phyloP scores from a whole-genome alignment of 805 yeast genomes.

The Yarrowia sp. region DNA sequence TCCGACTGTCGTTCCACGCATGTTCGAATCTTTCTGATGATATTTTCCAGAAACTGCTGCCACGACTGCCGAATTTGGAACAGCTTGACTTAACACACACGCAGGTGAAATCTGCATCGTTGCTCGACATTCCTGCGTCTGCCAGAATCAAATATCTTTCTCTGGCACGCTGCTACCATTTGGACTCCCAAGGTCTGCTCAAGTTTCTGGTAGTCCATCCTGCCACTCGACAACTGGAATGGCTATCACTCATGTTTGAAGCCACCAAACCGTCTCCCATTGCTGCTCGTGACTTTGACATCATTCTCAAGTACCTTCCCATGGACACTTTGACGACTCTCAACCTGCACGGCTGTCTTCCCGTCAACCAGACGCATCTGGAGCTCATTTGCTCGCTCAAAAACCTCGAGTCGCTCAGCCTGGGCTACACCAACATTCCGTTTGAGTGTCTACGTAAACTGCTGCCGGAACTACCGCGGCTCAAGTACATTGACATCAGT shows the following conservation, averaged over 20 bases:
- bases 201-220: slow-evolving; percentile 72
- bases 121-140: slow-evolving; percentile 52
- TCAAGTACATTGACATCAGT: slow-evolving; percentile 63
- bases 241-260: slow-evolving; percentile 66
- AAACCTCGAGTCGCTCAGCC: slow-evolving; percentile 35
- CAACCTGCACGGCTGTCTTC: slow-evolving; percentile 60
- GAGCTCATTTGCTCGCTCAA: slow-evolving; percentile 34
- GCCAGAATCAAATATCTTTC: slow-evolving; percentile 73
- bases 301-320: slow-evolving; percentile 45
- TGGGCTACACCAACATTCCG: slow-evolving; percentile 36
- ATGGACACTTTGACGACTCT: slow-evolving; percentile 44
- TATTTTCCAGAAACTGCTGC: slow-evolving; percentile 55
- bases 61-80: slow-evolving; percentile 53
- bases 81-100: slow-evolving; percentile 82
- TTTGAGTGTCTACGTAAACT: slow-evolving; percentile 32
- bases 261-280: slow-evolving; percentile 60
- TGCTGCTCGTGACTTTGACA: slow-evolving; percentile 46
- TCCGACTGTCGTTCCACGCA: slow-evolving; percentile 74
- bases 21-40: slow-evolving; percentile 70
- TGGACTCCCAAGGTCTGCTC: slow-evolving; percentile 68
- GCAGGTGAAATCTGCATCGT: slow-evolving; percentile 60
- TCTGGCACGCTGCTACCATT: slow-evolving; percentile 57
- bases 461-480: slow-evolving; percentile 32
- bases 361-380: slow-evolving; percentile 44
- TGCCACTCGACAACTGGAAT: slow-evolving; percentile 52